Conservation (phyloP, 257 asterid genomes). For the Verbena officinalis region DNA sequence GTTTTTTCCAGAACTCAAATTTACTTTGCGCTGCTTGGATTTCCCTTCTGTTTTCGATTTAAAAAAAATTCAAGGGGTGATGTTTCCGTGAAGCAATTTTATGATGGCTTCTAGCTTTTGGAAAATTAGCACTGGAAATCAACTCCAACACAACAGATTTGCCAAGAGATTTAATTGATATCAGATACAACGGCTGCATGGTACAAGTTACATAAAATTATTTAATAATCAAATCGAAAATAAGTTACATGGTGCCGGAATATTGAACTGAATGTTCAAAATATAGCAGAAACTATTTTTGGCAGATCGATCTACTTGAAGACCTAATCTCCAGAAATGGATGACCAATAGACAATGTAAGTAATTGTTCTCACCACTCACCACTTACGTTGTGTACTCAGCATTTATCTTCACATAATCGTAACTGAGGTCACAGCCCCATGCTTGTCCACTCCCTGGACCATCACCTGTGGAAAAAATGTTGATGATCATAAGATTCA, state of each 20-base stretch:
- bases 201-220: too few species aligned
- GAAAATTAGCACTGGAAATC: background rate
- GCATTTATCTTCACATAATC: slow-evolving; percentile 94
- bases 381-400: slow-evolving; percentile 59
- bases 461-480: slow-evolving; percentile 65
- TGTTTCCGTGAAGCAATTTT: background rate
- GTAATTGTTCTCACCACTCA: background rate
- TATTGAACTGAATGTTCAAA: too few species aligned
- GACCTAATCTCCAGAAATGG: background rate
- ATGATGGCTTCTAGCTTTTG: background rate
- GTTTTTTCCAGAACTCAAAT: background rate
- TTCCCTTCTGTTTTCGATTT: too few species aligned
- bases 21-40: background rate
- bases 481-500: background rate
- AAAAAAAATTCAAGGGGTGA: too few species aligned
- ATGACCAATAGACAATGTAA: background rate
- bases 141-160: too few species aligned
- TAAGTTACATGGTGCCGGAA: slow-evolving; percentile 2
- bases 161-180: too few species aligned
- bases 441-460: slow-evolving; percentile 73
- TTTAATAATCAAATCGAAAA: too few species aligned
- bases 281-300: background rate
- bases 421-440: slow-evolving; percentile 97
- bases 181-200: too few species aligned
- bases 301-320: too few species aligned